Percentiles rank a stretch among this genome's conserved stretches.
Evolutionary conservation across 768 basidiomycete species (phyloP).

Genomic region (Suillus subluteus): DNA sequence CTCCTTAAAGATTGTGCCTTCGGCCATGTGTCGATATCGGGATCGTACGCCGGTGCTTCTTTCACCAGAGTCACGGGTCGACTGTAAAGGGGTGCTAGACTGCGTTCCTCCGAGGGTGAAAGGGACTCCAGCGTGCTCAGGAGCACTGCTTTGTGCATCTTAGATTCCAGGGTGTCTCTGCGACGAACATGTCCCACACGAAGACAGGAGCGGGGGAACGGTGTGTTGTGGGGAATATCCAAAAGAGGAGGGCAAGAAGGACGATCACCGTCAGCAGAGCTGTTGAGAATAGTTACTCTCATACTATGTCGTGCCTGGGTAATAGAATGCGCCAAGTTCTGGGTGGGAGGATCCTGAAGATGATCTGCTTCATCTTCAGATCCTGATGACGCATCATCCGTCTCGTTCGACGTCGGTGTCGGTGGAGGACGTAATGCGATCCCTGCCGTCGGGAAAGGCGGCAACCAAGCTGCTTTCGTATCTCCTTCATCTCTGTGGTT

Average conservation of each 20-base stretch:
- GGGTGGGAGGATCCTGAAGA: constrained; percentile 21
- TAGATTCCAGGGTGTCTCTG: constrained; percentile 44
- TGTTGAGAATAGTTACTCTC: constrained; percentile 48
- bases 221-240: constrained; percentile 34
- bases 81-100: constrained; percentile 49
- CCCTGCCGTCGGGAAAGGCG: constrained; percentile 26
- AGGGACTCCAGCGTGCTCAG: constrained; percentile 48
- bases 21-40: constrained; percentile 18
- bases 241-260: constrained; percentile 54
- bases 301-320: constrained; percentile 43
- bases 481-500: constrained; percentile 33
- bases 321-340: constrained; percentile 29
- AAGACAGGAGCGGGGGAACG: constrained; percentile 65
- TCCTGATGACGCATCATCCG: constrained; percentile 41
- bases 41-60: constrained; percentile 31
- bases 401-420: constrained; percentile 23
- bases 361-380: constrained; percentile 39
- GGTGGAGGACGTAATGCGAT: constrained; percentile 25
- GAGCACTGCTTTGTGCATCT: constrained; percentile 55
- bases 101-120: constrained; percentile 43
- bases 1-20: constrained; percentile 14
- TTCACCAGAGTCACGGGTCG: constrained; percentile 31
- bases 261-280: constrained; percentile 39
- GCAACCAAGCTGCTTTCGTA: constrained; percentile 35
- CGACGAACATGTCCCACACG: constrained; percentile 38